Evolutionary conservation across 2,329 filamentous ascomycete genomes (phyloP), one percentile per base, ranked within the genome.

Genomic region (Chrysoporthe cubensis): DNA sequence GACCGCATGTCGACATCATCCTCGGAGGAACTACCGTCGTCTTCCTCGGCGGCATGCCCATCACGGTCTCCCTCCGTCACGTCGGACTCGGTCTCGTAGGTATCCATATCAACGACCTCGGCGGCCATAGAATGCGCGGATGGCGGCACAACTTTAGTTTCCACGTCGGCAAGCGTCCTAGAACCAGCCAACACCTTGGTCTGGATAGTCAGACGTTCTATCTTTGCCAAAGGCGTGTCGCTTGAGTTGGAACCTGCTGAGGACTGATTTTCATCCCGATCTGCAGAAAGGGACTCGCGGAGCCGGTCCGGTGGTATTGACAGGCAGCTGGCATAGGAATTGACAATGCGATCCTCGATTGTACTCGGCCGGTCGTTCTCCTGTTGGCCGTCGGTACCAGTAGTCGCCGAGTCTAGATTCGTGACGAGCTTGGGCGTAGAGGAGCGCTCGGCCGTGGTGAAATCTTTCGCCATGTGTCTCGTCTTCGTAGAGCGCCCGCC

Each of bases 131-230:
- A 70, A 32, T 68, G 68, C 37, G 68, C 68, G 48, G 68, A 70
- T 14, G 64, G 64, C 21, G 68, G 68, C 34, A 65, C 61, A 34
- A 70, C 32, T 21, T 62, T 64, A 34, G 68, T 70, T 34, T 68
- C 68, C 40, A 70, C 61, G n/a, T 70, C 68, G 40, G 68, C 68
- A 63, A 70, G 65, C 37, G 66, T 70, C 42, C 62, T 70, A 14
- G 68, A 70, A 9, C 68, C 68, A 8, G 68, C 52, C 34, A 70
- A 40, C 9, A 70, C 68, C 43, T 66, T 70, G 14, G 68, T 70
- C 59, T 70, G 66, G 52, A 70, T 68, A 37, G 68, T 70, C 16
- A 70, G 46, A 18, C 64, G 50, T 11, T 70, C 66, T 40, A 58
- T 40, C 44, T 21, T 54, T 62, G 64, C 21, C 6, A 63, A 61